Conservation (phyloP, 805 yeast species). For the Wickerhamiella australiensis region DNA sequence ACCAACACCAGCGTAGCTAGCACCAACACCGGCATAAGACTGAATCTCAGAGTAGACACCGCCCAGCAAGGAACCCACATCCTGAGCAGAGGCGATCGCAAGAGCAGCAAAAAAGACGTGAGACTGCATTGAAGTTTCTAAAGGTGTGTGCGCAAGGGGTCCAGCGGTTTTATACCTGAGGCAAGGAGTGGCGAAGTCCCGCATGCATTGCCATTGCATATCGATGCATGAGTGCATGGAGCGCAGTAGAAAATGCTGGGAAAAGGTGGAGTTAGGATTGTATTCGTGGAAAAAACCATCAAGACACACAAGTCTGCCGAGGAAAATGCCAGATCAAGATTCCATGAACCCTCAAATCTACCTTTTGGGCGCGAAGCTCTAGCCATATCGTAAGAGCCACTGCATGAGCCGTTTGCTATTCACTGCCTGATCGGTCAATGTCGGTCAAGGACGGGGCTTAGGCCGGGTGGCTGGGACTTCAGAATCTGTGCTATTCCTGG, state of each 20-base stretch:
- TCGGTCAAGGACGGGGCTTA: too few species aligned
- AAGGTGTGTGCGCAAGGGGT: background rate
- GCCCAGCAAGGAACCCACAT: background rate
- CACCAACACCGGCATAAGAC: constrained; percentile 3
- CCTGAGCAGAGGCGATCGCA: constrained; percentile 7
- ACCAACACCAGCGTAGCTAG: constrained; percentile 4
- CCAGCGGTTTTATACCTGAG: background rate
- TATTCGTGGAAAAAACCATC: too few species aligned
- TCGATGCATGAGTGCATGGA: background rate
- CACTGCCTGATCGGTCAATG: background rate
- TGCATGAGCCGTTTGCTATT: background rate
- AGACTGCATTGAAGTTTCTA: background rate
- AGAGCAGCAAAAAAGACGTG: background rate
- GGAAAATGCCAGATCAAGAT: too few species aligned
- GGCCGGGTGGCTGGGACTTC: background rate
- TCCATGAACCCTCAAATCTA: too few species aligned
- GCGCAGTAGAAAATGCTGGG: background rate
- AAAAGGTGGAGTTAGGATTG: too few species aligned
- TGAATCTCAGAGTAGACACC: background rate
- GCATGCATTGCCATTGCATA: constrained; percentile 4
- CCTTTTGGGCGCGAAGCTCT: too few species aligned
- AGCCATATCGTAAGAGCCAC: too few species aligned
- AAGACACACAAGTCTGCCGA: too few species aligned
- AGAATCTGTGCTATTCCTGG: too few species aligned
- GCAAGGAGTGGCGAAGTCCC: background rate